phyloP scores from a whole-genome alignment of 2,329 filamentous ascomycete species.

The Epicoccum nigrum region DNA sequence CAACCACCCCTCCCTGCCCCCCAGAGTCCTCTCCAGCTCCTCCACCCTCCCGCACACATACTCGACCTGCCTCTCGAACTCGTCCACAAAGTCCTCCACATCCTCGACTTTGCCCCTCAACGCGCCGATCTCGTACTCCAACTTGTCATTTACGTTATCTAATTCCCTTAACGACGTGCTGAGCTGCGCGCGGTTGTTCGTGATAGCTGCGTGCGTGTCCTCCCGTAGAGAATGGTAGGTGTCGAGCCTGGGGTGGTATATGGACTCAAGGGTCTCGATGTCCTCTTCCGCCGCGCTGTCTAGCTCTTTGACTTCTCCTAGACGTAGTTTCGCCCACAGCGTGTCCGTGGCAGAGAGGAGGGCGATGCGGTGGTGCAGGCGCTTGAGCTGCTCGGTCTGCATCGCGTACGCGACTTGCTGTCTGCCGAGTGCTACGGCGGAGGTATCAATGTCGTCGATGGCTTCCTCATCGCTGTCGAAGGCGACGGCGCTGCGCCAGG shows the following conservation, averaged over 20 bases:
- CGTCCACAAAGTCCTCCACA: slow-evolving; percentile 79
- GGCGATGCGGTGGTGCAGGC: slow-evolving; percentile 68
- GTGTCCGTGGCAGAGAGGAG: slow-evolving; percentile 60
- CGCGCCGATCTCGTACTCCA: slow-evolving; percentile 89
- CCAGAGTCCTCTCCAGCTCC: slow-evolving; percentile 64
- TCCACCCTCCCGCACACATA: slow-evolving; percentile 53
- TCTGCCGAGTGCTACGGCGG: slow-evolving; percentile 37
- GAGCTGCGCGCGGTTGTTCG: slow-evolving; percentile 70
- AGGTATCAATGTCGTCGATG: slow-evolving; percentile 39
- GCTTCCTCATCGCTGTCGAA: slow-evolving; percentile 28
- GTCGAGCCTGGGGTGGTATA: slow-evolving; percentile 74
- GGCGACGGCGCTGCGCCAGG: slow-evolving; percentile 56
- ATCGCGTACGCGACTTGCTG: slow-evolving; percentile 46
- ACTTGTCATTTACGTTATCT: slow-evolving; percentile 78
- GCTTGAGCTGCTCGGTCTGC: slow-evolving; percentile 62
- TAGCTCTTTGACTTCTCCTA: slow-evolving; percentile 63
- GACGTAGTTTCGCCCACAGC: slow-evolving; percentile 66
- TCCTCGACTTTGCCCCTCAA: slow-evolving; percentile 83
- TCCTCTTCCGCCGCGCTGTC: slow-evolving; percentile 65
- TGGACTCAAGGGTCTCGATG: slow-evolving; percentile 68
- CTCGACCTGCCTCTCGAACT: slow-evolving; percentile 73
- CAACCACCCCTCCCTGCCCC: slow-evolving; percentile 44
- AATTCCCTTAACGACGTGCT: slow-evolving; percentile 77
- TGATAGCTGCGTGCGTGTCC: slow-evolving; percentile 70
- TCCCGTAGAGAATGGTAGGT: slow-evolving; percentile 72